phyloP scores from a whole-genome alignment of 192 early-diverging fungal species.

The Podila horticola region DNA sequence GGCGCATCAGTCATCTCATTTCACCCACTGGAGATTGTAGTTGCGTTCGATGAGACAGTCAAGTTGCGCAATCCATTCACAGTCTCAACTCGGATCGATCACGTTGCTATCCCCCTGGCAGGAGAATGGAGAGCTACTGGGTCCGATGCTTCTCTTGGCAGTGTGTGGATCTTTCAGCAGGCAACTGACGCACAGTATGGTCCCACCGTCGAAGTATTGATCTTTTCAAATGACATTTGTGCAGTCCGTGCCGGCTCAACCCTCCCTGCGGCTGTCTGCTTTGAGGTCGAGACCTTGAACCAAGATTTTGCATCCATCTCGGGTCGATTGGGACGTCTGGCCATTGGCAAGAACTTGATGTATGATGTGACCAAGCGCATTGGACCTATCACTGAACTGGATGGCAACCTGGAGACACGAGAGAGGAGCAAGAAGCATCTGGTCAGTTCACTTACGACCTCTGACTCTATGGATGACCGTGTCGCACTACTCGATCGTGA shows the following conservation, averaged over 20 bases:
- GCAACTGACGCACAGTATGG: slow-evolving; percentile 18
- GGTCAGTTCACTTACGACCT: slow-evolving; percentile 36
- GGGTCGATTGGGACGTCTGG: slow-evolving; percentile 19
- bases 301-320: slow-evolving; percentile 21
- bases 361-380: slow-evolving; percentile 46
- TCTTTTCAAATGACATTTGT: slow-evolving; percentile 36
- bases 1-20: slow-evolving; percentile 47
- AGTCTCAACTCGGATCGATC: slow-evolving; percentile 27
- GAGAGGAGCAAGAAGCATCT: slow-evolving; percentile 3
- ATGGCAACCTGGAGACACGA: slow-evolving; percentile 16
- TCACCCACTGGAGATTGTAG: slow-evolving; percentile 37
- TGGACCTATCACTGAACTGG: slow-evolving; percentile 12
- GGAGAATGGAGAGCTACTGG: slow-evolving; percentile 51
- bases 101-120: slow-evolving; percentile 15
- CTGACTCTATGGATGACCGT: slow-evolving; percentile 35
- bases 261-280: slow-evolving; percentile 26
- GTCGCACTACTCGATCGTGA: slow-evolving; percentile 63
- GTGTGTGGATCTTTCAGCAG: slow-evolving; percentile 47
- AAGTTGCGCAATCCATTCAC: slow-evolving; percentile 23
- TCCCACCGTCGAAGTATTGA: slow-evolving; percentile 34
- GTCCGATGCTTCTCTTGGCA: slow-evolving; percentile 23
- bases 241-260: slow-evolving; percentile 22
- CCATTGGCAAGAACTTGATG: slow-evolving; percentile 41
- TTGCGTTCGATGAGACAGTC: slow-evolving; percentile 53
- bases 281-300: slow-evolving; percentile 37